Percentiles rank a stretch among this genome's conserved stretches.
These are phyloP conservation scores for Aspergillus fructus DNA, from an alignment of 2,329 filamentous ascomycete genomes.

Conservation along the genomic window DNA sequence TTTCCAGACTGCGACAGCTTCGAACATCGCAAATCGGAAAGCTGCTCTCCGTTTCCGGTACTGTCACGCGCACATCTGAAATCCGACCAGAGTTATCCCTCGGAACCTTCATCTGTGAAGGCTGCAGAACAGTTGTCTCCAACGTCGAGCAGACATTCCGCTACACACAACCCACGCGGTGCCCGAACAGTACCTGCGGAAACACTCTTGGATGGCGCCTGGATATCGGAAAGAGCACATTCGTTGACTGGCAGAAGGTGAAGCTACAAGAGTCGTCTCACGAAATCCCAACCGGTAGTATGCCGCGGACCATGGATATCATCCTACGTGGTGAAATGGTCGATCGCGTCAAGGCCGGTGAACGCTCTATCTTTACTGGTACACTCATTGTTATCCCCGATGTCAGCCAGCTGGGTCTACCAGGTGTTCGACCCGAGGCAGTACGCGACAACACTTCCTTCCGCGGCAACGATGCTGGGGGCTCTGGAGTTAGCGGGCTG, in stretches of 20 bases:
- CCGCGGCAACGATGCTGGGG: conserved; percentile 76
- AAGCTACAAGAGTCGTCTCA: conserved; percentile 98
- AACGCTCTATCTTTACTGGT: conserved; percentile 97
- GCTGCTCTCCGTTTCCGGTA: conserved; percentile 92
- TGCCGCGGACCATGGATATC: conserved; percentile 97
- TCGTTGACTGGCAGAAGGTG: conserved; percentile 99
- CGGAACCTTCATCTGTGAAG: conserved; percentile 88
- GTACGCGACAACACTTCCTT: conserved; percentile 77
- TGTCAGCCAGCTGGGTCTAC: conserved; percentile 89
- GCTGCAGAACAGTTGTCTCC: conserved; percentile 77
- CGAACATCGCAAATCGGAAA: conserved; percentile 89
- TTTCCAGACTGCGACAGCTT: conserved; percentile 80
- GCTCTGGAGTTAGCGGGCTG: conserved; percentile 80
- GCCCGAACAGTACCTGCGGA: conserved; percentile 80
- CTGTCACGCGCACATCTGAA: conserved; percentile 94
- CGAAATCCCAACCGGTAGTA: conserved; percentile 96
- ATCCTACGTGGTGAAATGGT: conserved; percentile 97
- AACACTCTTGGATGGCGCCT: conserved; percentile 93
- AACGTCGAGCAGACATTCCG: conserved; percentile 97
- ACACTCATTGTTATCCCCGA: conserved; percentile 95
- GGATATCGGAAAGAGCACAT: conserved; percentile 96
- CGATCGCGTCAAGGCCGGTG: conserved; percentile 92
- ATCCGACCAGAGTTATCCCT: conserved; percentile 90
- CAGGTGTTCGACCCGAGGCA: conserved; percentile 78
- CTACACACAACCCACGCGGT: conserved; percentile 95